These are phyloP conservation scores for Picochlorum sp. DNA, from an alignment of 139 green algal species.

Conservation along the genomic window DNA sequence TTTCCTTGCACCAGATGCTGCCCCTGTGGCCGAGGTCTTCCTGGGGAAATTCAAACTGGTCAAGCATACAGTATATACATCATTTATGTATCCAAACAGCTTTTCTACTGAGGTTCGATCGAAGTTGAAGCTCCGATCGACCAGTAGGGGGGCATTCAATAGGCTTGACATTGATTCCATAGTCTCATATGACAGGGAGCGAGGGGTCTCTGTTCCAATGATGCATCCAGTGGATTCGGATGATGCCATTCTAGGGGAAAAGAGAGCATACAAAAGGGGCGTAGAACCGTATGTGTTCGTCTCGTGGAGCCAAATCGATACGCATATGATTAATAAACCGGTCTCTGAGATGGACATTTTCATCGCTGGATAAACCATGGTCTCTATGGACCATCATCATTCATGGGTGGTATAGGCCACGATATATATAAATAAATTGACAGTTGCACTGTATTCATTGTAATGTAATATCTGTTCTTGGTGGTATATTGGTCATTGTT, in stretches of 20 bases:
- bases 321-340: conserved; percentile 53
- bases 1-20: conserved; percentile 16
- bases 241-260: background rate
- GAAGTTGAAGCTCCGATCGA: conserved; percentile 51
- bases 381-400: background rate
- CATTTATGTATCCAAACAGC: conserved; percentile 42
- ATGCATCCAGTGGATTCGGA: conserved; percentile 14
- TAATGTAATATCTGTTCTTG: no score
- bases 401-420: no score
- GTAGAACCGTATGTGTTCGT: conserved; percentile 62
- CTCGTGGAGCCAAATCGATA: conserved; percentile 49
- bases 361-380: conserved; percentile 40
- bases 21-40: background rate
- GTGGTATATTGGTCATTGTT: no score
- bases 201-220: conserved; percentile 15
- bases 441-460: no score
- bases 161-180: conserved; percentile 63
- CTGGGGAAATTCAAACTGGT: conserved; percentile 6
- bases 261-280: conserved; percentile 43
- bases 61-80: conserved; percentile 1
- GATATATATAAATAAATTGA: no score
- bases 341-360: conserved; percentile 69
- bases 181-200: conserved; percentile 48
- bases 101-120: conserved; percentile 56
- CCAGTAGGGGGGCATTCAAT: conserved; percentile 57